phyloP scores from a whole-genome alignment of 306 rosid species.

The Quercus wislizeni region DNA sequence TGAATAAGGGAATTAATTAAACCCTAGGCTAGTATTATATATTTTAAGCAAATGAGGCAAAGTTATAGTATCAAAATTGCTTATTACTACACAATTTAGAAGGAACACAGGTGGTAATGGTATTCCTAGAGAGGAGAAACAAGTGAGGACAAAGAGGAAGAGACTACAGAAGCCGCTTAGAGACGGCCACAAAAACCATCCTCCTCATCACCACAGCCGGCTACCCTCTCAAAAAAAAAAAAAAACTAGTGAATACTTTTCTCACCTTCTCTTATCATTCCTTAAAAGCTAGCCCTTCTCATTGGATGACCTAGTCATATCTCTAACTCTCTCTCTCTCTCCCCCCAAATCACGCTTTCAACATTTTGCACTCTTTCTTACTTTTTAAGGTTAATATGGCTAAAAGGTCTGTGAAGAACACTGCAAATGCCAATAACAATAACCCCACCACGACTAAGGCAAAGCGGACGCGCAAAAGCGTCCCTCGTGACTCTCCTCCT shows the following conservation, averaged over 20 bases:
- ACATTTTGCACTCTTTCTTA: background rate
- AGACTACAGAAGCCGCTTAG: slow-evolving; percentile 20
- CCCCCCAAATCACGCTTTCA: background rate
- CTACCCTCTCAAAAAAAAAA: background rate
- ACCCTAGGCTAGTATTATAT: background rate
- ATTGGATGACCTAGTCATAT: background rate
- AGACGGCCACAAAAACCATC: slow-evolving; percentile 32
- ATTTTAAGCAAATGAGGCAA: background rate
- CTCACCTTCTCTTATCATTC: background rate
- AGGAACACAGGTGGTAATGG: too few species aligned
- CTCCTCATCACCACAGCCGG: slow-evolving; percentile 19
- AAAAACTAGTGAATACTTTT: too few species aligned
- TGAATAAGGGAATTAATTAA: background rate
- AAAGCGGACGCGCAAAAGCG: slow-evolving; percentile 64
- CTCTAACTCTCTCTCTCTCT: background rate
- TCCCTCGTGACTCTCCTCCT: slow-evolving; percentile 72
- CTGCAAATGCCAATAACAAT: background rate
- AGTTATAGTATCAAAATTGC: background rate
- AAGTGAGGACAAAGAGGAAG: slow-evolving; percentile 19
- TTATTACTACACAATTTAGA: background rate
- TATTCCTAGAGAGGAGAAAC: background rate
- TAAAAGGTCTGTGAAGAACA: slow-evolving; percentile 47
- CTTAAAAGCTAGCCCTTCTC: slow-evolving; percentile 9
- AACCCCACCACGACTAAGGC: slow-evolving; percentile 22
- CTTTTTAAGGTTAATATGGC: slow-evolving; percentile 47